Conservation (phyloP, 192 early-diverging fungal species). For the Gonapodya sp. region DNA sequence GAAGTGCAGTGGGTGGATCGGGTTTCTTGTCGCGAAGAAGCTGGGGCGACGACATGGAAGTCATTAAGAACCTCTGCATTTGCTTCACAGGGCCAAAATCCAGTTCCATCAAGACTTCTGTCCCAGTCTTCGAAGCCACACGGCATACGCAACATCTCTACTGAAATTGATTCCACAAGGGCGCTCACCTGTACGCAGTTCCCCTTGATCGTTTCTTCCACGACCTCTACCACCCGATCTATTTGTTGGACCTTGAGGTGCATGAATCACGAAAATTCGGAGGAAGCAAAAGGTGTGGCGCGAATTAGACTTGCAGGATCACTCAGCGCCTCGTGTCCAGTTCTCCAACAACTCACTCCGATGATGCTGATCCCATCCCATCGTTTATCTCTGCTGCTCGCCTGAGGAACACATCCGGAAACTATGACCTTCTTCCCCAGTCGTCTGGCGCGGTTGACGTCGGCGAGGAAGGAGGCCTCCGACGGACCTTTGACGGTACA, state of each 20-base stretch:
- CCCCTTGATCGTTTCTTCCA: constrained; percentile 48
- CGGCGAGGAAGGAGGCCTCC: constrained; percentile 44
- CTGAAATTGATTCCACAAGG: background rate
- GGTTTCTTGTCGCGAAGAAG: constrained; percentile 30
- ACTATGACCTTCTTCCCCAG: constrained; percentile 42
- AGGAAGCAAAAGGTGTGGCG: no score
- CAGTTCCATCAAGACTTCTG: no score
- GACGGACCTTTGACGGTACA: constrained; percentile 52
- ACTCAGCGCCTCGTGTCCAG: background rate
- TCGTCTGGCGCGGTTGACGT: constrained; percentile 32
- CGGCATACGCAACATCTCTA: no score
- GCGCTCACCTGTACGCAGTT: constrained; percentile 17
- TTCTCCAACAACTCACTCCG: constrained; percentile 25
- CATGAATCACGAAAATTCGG: no score
- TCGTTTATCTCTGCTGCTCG: constrained; percentile 18
- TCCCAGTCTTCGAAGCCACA: no score
- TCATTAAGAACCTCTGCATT: no score
- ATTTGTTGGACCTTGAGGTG: constrained; percentile 40
- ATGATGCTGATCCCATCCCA: constrained; percentile 38
- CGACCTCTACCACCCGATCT: constrained; percentile 46
- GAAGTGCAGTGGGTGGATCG: background rate
- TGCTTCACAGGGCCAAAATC: no score
- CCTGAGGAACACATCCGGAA: constrained; percentile 51
- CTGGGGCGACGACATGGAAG: no score
- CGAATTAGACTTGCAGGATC: background rate